Evolutionary conservation across 2,329 filamentous ascomycete species (phyloP).

Genomic region (Apiospora malaysiana): DNA sequence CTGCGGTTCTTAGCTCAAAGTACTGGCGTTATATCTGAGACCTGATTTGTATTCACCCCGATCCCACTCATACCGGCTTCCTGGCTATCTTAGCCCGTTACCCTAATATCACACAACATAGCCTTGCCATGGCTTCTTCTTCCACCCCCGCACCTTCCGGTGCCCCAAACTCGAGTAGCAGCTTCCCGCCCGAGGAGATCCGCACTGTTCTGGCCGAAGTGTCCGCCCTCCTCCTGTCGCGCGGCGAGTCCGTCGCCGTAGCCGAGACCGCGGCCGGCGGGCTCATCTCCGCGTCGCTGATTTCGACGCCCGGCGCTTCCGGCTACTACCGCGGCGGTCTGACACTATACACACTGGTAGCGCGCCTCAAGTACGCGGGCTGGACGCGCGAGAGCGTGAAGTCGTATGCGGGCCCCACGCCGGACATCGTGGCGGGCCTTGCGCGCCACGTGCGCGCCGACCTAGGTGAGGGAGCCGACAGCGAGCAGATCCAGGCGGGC

Average conservation of each 20-base stretch:
- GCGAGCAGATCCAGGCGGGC: neutral
- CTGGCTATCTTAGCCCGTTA: neutral
- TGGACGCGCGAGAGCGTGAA: conserved; percentile 62
- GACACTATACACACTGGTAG: conserved; percentile 65
- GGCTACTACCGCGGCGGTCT: conserved; percentile 66
- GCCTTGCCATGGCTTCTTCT: neutral
- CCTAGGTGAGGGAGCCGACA: conserved; percentile 40
- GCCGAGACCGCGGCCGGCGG: conserved; percentile 70
- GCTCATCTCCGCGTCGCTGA: conserved; percentile 63
- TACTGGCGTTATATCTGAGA: neutral
- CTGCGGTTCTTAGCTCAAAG: neutral
- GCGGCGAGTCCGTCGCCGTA: conserved; percentile 62
- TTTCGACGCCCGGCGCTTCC: conserved; percentile 64
- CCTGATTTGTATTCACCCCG: neutral
- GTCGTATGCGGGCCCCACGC: conserved; percentile 63
- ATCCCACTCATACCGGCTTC: neutral
- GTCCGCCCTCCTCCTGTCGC: conserved; percentile 56
- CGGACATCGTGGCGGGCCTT: conserved; percentile 60
- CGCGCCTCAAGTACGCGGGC: conserved; percentile 62
- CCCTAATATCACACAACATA: neutral
- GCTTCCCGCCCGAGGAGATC: conserved; percentile 43
- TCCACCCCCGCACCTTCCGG: neutral
- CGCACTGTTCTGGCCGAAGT: conserved; percentile 54
- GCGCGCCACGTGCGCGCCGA: conserved; percentile 62
- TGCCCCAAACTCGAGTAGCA: neutral